phyloP scores from a whole-genome alignment of 805 yeast species.

The Priceomyces medius region DNA sequence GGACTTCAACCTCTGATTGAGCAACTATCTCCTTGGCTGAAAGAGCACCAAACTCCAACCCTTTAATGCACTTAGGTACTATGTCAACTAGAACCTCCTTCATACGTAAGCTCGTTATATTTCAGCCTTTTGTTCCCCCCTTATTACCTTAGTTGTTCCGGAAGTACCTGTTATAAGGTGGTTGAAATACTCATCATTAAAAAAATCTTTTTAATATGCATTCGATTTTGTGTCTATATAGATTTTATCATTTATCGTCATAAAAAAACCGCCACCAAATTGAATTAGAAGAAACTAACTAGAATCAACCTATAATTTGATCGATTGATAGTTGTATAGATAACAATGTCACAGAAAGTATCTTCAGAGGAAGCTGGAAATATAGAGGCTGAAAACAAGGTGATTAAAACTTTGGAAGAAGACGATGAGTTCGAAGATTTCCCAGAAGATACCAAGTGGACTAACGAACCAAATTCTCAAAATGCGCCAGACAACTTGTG shows the following conservation, averaged over 20 bases:
- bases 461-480: conserved; percentile 52
- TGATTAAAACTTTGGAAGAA: conserved; percentile 79
- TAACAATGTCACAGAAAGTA: conserved; percentile 6
- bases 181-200: neutral
- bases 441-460: conserved; percentile 83
- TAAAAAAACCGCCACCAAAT: neutral
- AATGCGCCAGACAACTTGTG: conserved; percentile 65
- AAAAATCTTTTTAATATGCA: conserved; percentile 2
- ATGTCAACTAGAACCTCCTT: conserved; percentile 63
- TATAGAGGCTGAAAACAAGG: conserved; percentile 31
- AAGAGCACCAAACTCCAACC: conserved; percentile 90
- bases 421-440: conserved; percentile 98
- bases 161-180: neutral
- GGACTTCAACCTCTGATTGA: conserved; percentile 91
- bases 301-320: neutral
- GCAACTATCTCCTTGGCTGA: conserved; percentile 88
- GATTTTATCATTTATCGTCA: neutral
- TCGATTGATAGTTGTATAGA: neutral
- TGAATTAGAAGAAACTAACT: neutral
- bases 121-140: conserved; percentile 2
- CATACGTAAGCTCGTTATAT: conserved; percentile 19
- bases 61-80: conserved; percentile 87
- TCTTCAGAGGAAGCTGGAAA: conserved; percentile 3
- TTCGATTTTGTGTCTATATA: conserved; percentile 2
- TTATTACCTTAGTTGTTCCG: neutral